Evolutionary conservation across 1,284 basidiomycete species (phyloP), one percentile per base, ranked within the genome.

Genomic region (Sanghuangporus baumii): DNA sequence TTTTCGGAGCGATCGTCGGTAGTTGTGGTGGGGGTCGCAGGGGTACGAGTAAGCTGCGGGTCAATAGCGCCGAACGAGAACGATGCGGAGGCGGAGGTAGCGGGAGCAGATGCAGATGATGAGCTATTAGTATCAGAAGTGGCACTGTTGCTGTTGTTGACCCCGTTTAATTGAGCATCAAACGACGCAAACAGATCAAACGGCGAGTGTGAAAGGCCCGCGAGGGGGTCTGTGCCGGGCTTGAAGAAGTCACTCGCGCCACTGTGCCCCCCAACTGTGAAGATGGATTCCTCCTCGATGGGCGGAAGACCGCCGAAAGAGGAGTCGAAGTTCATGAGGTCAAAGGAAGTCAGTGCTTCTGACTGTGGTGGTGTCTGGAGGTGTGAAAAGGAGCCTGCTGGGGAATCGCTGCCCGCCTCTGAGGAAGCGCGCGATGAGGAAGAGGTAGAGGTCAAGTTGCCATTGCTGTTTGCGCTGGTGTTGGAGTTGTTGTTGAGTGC

Each of bases 1-100:
- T 68, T 68, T 1, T 59, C 62, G 1, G 72, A 71, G 40, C 31
- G 57, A 11, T 41, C 23, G 7, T 66, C 59, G 20, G 64, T 41
- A 48, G 76, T 74, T 0, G 75, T 71, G 0, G 78, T 71, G 16
- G 82, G 78, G 2, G 78, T 79, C 46, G 74, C 76, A 6, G 43
- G 43, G 7, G 43, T 46, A 46, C 43, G 43, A 62, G 84, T 79
- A 60, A 84, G 75, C 67, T 81, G 79, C 0, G 82, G 83, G 66
- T 84, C 82, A 67, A 84, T 84, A 52, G 78, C 75, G n/a, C 74
- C 71, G 71, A 23, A 69, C 14, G 41, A 16, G 14, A 37, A 54
- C 26, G 52, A 54, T 14, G 26, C 16, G 60, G 47, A 68, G 61
- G 34, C 41, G 40, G 58, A 23, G n/a, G 59, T 50, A 12, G 58